These are phyloP conservation scores for Dalbergia cultrata DNA, from an alignment of 306 rosid genomes.

Conservation along the genomic window DNA sequence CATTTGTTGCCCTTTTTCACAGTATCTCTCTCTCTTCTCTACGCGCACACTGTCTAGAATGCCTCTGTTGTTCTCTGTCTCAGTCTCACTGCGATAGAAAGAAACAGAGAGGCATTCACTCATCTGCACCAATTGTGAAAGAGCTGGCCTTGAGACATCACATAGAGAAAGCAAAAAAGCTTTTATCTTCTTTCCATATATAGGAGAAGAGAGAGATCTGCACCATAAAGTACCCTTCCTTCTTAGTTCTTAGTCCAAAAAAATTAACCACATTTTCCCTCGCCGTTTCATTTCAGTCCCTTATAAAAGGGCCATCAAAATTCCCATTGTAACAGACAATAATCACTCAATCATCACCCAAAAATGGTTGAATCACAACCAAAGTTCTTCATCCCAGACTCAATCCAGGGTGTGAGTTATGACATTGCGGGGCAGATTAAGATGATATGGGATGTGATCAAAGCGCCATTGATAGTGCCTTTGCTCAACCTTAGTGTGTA, in stretches of 20 bases:
- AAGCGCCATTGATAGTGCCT: constrained; percentile 95
- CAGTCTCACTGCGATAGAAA: constrained; percentile 42
- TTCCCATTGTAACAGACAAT: not conserved
- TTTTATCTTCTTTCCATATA: constrained; percentile 19
- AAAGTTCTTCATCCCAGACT: constrained; percentile 65
- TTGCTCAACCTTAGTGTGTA: constrained; percentile 68
- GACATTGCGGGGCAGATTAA: constrained; percentile 70
- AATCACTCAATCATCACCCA: not conserved
- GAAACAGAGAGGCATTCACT: constrained; percentile 48
- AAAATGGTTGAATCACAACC: constrained; percentile 71
- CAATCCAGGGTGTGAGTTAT: constrained; percentile 63
- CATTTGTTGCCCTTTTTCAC: constrained; percentile 39
- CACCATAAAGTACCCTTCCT: not conserved
- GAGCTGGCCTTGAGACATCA: not conserved
- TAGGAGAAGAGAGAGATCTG: constrained; percentile 43
- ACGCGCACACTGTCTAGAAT: constrained; percentile 39
- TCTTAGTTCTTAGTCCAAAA: not conserved
- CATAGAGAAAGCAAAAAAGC: not conserved
- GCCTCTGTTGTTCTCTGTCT: constrained; percentile 53
- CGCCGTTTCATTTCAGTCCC: constrained; percentile 11
- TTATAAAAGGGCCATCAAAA: constrained; percentile 9
- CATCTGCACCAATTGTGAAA: constrained; percentile 42
- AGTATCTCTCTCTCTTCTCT: not conserved
- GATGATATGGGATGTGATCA: constrained; percentile 83
- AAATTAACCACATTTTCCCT: not conserved